Evolutionary conservation across 2,329 filamentous ascomycete species (phyloP).

Genomic region (Xylogone sp.): DNA sequence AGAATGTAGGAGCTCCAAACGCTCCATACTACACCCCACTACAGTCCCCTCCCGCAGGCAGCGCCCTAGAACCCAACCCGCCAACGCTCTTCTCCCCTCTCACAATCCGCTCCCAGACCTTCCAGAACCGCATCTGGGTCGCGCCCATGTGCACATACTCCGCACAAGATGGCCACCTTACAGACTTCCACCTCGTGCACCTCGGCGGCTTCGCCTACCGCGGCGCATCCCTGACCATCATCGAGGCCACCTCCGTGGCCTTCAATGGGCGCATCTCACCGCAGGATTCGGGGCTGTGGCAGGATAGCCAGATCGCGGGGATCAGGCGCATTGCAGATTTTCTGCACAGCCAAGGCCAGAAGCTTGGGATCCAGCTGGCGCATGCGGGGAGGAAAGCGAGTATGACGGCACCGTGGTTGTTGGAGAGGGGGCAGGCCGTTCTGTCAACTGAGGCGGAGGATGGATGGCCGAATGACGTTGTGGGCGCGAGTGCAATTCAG

Average conservation of each 20-base stretch:
- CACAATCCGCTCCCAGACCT: constrained; percentile 37
- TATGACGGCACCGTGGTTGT: constrained; percentile 32
- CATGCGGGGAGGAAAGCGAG: constrained; percentile 54
- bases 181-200: constrained; percentile 30
- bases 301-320: constrained; percentile 32
- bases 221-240: constrained; percentile 28
- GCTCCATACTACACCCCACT: constrained; percentile 26
- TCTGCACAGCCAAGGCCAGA: constrained; percentile 49
- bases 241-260: constrained; percentile 31
- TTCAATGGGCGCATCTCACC: constrained; percentile 29
- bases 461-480: constrained; percentile 35
- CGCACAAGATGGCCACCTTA: constrained; percentile 24
- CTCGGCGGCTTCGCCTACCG: constrained; percentile 27
- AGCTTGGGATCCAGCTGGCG: constrained; percentile 67
- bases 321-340: constrained; percentile 35
- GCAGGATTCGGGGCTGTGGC: constrained; percentile 29
- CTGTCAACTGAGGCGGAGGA: constrained; percentile 27
- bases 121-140: constrained; percentile 44
- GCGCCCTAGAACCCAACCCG: constrained; percentile 21
- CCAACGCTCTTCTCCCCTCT: constrained; percentile 40
- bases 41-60: constrained; percentile 25
- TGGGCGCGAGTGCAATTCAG: constrained; percentile 47
- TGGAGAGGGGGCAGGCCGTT: constrained; percentile 17
- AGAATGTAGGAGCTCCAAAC: constrained; percentile 16
- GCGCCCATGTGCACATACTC: constrained; percentile 43